Percentiles rank a stretch among this genome's conserved stretches.
phyloP scores from a whole-genome alignment of 768 basidiomycete genomes.

The Rhizopogon salebrosus region DNA sequence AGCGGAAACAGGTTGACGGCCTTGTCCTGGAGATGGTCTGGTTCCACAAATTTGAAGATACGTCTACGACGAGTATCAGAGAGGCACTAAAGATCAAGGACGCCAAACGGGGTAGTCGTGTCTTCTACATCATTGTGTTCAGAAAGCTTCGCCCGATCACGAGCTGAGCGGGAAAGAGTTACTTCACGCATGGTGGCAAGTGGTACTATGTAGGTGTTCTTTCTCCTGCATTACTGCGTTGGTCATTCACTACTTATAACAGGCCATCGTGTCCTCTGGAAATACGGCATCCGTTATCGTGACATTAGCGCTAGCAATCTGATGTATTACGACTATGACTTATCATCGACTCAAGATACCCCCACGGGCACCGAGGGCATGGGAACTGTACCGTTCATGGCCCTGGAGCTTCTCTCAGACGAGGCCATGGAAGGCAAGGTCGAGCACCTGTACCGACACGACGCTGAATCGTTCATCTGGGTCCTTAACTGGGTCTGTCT shows the following conservation, averaged over 20 bases:
- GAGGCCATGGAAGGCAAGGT: not conserved
- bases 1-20: not conserved
- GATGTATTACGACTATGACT: slow-evolving; percentile 9
- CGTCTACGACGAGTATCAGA: not conserved
- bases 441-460: not conserved
- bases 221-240: not conserved
- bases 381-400: slow-evolving; percentile 8
- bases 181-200: slow-evolving; percentile 2
- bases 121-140: slow-evolving; percentile 2
- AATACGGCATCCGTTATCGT: not conserved
- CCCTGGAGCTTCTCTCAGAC: not conserved
- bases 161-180: not conserved
- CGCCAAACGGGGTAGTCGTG: too few species aligned
- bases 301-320: slow-evolving; percentile 4
- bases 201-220: not conserved
- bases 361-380: not conserved
- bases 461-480: not conserved
- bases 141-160: slow-evolving; percentile 1
- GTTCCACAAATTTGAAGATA: not conserved
- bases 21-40: not conserved
- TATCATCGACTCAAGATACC: not conserved
- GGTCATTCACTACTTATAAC: not conserved
- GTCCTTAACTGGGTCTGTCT: not conserved
- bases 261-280: slow-evolving; percentile 4
- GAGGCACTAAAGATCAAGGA: not conserved